Evolutionary conservation across 352 stramenopile genomes (phyloP), one percentile per base, ranked within the genome.

Genomic region (Phytophthora sansomeana): DNA sequence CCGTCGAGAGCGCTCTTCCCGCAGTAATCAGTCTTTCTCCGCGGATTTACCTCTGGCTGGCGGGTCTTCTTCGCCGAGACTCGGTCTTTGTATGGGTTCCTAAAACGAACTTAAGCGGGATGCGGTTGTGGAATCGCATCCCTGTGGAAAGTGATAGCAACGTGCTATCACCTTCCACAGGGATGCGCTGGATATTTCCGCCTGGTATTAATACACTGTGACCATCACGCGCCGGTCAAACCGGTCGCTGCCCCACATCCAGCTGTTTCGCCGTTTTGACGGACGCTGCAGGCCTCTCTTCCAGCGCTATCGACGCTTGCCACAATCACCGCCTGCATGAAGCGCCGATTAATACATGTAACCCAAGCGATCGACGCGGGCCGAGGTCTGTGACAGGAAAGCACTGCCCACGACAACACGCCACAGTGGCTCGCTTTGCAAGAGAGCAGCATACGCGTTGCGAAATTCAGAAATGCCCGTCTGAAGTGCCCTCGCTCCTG

Each of bases 21-120:
- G 41, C 19, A 69, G 51, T 69, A 69, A 69, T 69, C 53, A 60
- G 66, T 70, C 66, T 60, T 67, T 67, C 60, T 58, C 36, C 46
- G 38, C 61, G 54, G 60, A 70, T 71, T 74, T n/a, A 58, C 67
- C 61, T 75, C 44, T 75, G 62, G 55, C 55, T 68, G 60, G 33
- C 36, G 36, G 38, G 63, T 52, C 51, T 64, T 62, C 52, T 74
- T 50, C 44, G 11, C 24, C 33, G 46, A 39, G 9, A 75, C 67
- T 72, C 69, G 44, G 10, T 9, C 14, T 69, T 69, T 65, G 62
- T 75, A 75, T 75, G 38, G 41, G 41, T 47, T 29, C 32, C n/a
- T n/a, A n/a, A n/a, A n/a, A n/a, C n/a, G 10, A 33, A 74, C 59
- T 57, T 74, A 62, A 61, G 7, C 58, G 59, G 21, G 66, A 66